phyloP scores from a whole-genome alignment of 2,329 filamentous ascomycete species.

The Aphanocladium album region DNA sequence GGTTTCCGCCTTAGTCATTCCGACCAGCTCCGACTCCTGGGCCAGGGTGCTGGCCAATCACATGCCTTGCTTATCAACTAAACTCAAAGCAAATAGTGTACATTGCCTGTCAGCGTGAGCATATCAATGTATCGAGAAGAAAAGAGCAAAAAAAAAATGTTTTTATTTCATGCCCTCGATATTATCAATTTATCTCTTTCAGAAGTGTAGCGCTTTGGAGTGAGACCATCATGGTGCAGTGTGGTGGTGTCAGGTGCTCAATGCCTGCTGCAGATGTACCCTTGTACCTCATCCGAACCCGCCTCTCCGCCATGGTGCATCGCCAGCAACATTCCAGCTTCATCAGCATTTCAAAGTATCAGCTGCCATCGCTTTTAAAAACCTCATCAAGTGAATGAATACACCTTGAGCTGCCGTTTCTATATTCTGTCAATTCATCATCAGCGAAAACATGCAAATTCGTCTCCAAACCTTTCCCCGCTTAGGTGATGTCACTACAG shows the following conservation, averaged over 20 bases:
- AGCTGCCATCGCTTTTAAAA: not conserved
- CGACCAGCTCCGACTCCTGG: conserved; percentile 37
- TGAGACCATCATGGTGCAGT: not conserved
- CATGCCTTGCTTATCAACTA: conserved; percentile 13
- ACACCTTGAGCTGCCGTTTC: not conserved
- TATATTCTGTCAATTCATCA: not conserved
- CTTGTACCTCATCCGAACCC: not conserved
- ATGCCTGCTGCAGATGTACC: not conserved
- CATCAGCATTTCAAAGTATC: not conserved
- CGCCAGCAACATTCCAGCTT: not conserved
- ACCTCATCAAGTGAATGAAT: not conserved
- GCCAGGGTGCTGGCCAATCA: conserved; percentile 31
- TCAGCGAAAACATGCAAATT: conserved; percentile 28
- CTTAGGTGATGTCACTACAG: conserved; percentile 66
- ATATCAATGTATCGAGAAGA: not conserved
- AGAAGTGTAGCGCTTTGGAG: not conserved
- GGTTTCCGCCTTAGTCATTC: conserved; percentile 35
- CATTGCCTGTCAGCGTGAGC: not conserved
- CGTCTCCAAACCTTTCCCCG: conserved; percentile 58
- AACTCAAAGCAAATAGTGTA: not conserved
- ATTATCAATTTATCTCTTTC: not conserved
- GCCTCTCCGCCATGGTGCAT: not conserved
- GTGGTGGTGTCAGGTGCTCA: conserved; percentile 1
- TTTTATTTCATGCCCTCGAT: not conserved
- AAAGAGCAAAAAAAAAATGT: not conserved